phyloP scores from a whole-genome alignment of 441 rosid species.

The Erysimum cheiri region DNA sequence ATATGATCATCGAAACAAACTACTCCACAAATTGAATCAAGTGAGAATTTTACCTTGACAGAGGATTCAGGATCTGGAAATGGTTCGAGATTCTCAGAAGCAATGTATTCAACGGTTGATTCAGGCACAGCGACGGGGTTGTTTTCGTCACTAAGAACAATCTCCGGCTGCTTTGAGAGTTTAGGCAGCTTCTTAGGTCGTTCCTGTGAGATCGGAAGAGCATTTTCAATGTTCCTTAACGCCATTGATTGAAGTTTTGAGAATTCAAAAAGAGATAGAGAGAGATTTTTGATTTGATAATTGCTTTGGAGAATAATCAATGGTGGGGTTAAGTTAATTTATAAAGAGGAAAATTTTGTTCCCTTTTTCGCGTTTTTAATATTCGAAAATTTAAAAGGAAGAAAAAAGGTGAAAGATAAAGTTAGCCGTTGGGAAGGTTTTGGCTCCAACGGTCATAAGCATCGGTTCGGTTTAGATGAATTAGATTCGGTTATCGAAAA shows the following conservation, averaged over 20 bases:
- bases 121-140: constrained; percentile 55
- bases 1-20: neutral
- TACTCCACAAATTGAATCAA: neutral
- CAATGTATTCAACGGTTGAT: constrained; percentile 62
- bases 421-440: constrained; percentile 40
- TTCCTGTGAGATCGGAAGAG: constrained; percentile 66
- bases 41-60: constrained; percentile 55
- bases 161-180: constrained; percentile 53
- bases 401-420: constrained; percentile 8
- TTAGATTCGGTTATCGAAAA: constrained; percentile 20
- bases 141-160: constrained; percentile 67
- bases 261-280: constrained; percentile 22
- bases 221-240: constrained; percentile 79
- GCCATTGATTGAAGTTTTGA: constrained; percentile 59
- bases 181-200: constrained; percentile 74
- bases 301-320: constrained; percentile 18
- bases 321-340: constrained; percentile 30
- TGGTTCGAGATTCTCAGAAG: constrained; percentile 71
- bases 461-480: constrained; percentile 25
- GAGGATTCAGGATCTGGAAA: constrained; percentile 64
- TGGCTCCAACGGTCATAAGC: constrained; percentile 43
- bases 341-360: constrained; percentile 13
- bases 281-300: constrained; percentile 2
- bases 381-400: neutral
- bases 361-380: neutral